A percentile compares a stretch with the other conserved stretches of the same genome.
Evolutionary conservation across 441 rosid genomes (phyloP).

Genomic region (Populus trichocarpa): DNA sequence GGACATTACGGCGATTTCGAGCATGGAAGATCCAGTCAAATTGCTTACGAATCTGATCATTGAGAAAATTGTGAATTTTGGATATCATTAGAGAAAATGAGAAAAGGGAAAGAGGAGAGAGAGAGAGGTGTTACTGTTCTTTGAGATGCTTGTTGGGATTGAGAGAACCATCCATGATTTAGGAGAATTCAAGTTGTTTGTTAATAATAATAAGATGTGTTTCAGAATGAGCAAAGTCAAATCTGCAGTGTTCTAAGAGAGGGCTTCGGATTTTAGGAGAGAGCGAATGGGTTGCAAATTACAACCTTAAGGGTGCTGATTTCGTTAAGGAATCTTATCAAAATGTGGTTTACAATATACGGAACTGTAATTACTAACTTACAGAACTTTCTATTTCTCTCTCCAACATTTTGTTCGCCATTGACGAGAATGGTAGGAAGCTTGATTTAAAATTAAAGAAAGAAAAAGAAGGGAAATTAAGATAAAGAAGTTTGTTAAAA

Average conservation of each 20-base stretch:
- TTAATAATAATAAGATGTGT: neutral
- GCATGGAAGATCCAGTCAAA: constrained; percentile 73
- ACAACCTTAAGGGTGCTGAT: no score
- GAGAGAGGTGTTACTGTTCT: constrained; percentile 51
- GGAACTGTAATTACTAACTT: no score
- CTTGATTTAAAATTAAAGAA: no score
- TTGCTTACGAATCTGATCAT: constrained; percentile 76
- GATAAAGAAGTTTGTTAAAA: no score
- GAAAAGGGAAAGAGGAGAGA: neutral
- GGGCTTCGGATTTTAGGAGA: neutral
- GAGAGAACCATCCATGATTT: constrained; percentile 21
- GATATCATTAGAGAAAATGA: neutral
- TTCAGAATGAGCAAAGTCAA: neutral
- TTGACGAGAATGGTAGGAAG: no score
- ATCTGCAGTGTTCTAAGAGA: neutral
- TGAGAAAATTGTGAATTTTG: neutral
- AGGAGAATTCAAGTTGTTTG: neutral
- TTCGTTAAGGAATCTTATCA: no score
- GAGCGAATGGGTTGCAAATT: neutral
- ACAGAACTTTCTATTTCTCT: no score
- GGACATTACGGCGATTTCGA: constrained; percentile 59
- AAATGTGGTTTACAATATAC: no score
- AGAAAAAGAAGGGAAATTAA: no score
- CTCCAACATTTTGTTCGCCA: no score
- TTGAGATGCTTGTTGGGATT: constrained; percentile 75